Conservation (phyloP, 2,329 filamentous ascomycete genomes). For the Niveomyces coronatus region DNA sequence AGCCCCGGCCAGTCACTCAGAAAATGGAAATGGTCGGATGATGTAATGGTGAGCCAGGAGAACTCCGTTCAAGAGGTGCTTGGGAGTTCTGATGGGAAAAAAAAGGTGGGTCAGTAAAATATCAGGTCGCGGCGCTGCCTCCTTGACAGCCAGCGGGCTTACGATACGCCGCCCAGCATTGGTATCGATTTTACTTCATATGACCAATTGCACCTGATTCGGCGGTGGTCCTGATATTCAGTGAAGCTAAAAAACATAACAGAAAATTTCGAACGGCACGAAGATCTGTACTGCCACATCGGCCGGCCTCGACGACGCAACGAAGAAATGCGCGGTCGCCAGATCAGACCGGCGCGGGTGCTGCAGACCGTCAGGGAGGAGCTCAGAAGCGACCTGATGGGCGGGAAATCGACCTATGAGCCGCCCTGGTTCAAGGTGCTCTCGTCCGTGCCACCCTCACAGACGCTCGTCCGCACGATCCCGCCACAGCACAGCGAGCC, state of each 20-base stretch:
- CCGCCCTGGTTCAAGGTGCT: conserved; percentile 43
- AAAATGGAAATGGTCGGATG: neutral
- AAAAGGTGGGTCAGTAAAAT: conserved; percentile 7
- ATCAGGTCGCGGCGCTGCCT: neutral
- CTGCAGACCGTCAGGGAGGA: conserved; percentile 34
- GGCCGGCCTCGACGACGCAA: neutral
- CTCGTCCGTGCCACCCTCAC: conserved; percentile 44
- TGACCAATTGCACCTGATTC: neutral
- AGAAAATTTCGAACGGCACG: no score
- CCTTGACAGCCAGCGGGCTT: conserved; percentile 15
- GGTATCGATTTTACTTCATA: conserved; percentile 20
- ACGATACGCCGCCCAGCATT: conserved; percentile 23
- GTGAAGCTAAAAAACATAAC: no score
- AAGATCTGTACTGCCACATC: no score
- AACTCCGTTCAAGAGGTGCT: neutral
- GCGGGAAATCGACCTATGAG: conserved; percentile 21
- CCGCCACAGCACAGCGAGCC: conserved; percentile 34
- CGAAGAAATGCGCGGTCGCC: conserved; percentile 29
- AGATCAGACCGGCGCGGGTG: conserved; percentile 37
- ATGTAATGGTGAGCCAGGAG: neutral
- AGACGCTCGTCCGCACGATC: conserved; percentile 44
- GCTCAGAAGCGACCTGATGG: conserved; percentile 31
- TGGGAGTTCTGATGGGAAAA: conserved; percentile 2
- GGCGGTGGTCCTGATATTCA: no score
- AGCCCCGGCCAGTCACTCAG: neutral